Evolutionary conservation across 2,329 filamentous ascomycete species (phyloP).

Genomic region (Aspergillus udagawae): DNA sequence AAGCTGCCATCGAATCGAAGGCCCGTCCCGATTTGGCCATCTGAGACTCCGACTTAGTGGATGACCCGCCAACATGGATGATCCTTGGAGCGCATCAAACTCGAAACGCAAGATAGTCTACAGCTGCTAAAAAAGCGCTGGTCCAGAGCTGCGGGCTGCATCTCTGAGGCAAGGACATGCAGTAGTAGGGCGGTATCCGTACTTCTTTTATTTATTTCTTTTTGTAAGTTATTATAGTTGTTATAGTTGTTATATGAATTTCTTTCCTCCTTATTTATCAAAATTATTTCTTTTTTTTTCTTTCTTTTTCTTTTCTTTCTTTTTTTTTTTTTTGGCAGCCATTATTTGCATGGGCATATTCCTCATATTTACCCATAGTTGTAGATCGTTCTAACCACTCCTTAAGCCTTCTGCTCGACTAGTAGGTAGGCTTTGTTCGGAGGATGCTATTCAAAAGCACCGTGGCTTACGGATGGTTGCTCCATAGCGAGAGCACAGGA

Average conservation of each 20-base stretch:
- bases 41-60: conserved; percentile 1
- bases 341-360: background rate
- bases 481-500: conserved; percentile 4
- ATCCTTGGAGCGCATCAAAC: conserved; percentile 21
- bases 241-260: conserved; percentile 4
- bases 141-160: conserved; percentile 13
- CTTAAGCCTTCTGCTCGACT: conserved; percentile 1
- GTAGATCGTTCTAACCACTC: conserved; percentile 10
- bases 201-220: conserved; percentile 3
- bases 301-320: too few relatives aligned
- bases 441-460: conserved; percentile 5
- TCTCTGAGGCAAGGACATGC: conserved; percentile 15
- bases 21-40: conserved; percentile 3
- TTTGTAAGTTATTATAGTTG: background rate
- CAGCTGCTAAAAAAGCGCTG: conserved; percentile 13
- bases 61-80: conserved; percentile 19
- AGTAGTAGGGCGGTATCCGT: conserved; percentile 12
- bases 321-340: background rate
- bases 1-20: background rate
- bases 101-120: conserved; percentile 15
- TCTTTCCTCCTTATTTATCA: conserved; percentile 7
- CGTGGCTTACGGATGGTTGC: conserved; percentile 11
- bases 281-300: background rate
- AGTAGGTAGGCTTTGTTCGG: conserved; percentile 9
- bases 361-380: background rate